phyloP scores from a whole-genome alignment of 2,329 filamentous ascomycete genomes.

The Huntiella moniliformis region DNA sequence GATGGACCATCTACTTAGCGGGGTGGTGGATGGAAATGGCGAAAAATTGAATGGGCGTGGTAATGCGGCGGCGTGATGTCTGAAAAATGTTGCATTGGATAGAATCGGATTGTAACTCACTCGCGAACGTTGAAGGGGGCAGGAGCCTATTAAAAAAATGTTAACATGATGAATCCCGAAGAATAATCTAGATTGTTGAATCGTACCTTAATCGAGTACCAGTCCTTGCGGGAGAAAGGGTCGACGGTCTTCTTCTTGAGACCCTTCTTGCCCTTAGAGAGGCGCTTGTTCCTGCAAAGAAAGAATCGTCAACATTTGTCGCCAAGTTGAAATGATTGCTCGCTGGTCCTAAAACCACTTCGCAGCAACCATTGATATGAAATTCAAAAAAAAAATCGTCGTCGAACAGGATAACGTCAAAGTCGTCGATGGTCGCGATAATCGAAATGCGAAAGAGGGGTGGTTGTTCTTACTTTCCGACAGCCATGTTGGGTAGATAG shows the following conservation, averaged over 20 bases:
- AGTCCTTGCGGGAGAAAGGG: conserved; percentile 97
- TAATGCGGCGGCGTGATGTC: background rate
- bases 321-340: background rate
- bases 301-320: conserved; percentile 14
- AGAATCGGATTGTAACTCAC: conserved; percentile 38
- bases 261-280: conserved; percentile 99
- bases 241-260: conserved; percentile 98
- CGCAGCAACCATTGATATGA: no score
- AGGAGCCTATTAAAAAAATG: conserved; percentile 44
- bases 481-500: conserved; percentile 37
- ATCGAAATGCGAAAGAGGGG: conserved; percentile 1
- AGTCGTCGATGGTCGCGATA: conserved; percentile 1
- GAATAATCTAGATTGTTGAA: background rate
- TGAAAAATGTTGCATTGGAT: background rate
- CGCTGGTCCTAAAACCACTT: background rate
- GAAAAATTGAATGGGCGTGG: background rate
- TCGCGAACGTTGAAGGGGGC: conserved; percentile 91
- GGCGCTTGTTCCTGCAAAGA: conserved; percentile 79
- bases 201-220: conserved; percentile 87
- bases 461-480: conserved; percentile 34
- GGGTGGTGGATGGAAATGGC: background rate
- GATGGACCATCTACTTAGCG: background rate
- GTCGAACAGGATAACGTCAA: background rate
- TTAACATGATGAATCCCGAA: conserved; percentile 14
- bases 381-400: background rate